These are phyloP conservation scores for Geoglossum cookeanum DNA, from an alignment of 2,329 filamentous ascomycete species.

Conservation along the genomic window DNA sequence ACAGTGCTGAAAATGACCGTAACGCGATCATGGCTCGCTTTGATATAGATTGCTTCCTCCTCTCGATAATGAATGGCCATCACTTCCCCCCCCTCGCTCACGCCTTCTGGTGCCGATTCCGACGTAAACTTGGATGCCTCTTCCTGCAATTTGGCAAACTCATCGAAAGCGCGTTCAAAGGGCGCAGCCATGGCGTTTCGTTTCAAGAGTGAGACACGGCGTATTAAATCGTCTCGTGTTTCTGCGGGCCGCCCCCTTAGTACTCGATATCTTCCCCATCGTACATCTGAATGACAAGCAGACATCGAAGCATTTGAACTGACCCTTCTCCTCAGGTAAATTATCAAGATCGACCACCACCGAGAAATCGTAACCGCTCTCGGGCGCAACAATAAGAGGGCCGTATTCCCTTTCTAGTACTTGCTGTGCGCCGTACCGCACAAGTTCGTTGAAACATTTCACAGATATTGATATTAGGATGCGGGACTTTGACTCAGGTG, in stretches of 20 bases:
- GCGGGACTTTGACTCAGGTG: slow-evolving; percentile 79
- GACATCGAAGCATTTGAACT: slow-evolving; percentile 5
- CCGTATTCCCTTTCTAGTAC: slow-evolving; percentile 92
- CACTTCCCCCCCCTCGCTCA: slow-evolving; percentile 74
- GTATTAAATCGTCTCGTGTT: slow-evolving; percentile 67
- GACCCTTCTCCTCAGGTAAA: slow-evolving; percentile 62
- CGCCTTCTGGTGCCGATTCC: slow-evolving; percentile 80
- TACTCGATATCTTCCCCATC: neutral
- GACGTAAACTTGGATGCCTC: slow-evolving; percentile 84
- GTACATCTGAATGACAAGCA: neutral
- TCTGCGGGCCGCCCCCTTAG: slow-evolving; percentile 30
- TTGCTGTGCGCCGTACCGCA: slow-evolving; percentile 80
- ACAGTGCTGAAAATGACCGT: slow-evolving; percentile 98
- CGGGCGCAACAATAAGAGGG: slow-evolving; percentile 68
- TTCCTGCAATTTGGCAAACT: slow-evolving; percentile 70
- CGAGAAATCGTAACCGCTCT: slow-evolving; percentile 91
- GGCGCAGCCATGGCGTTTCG: slow-evolving; percentile 98
- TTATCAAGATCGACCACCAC: slow-evolving; percentile 75
- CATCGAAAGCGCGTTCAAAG: slow-evolving; percentile 91
- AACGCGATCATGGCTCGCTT: slow-evolving; percentile 90
- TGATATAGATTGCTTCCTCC: slow-evolving; percentile 97
- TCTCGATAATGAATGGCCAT: slow-evolving; percentile 97
- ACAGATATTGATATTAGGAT: slow-evolving; percentile 90
- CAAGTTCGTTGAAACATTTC: slow-evolving; percentile 81
- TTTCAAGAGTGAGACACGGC: slow-evolving; percentile 78